Conservation (phyloP, 2,329 filamentous ascomycete genomes). For the Calonectria pseudoturangicola region DNA sequence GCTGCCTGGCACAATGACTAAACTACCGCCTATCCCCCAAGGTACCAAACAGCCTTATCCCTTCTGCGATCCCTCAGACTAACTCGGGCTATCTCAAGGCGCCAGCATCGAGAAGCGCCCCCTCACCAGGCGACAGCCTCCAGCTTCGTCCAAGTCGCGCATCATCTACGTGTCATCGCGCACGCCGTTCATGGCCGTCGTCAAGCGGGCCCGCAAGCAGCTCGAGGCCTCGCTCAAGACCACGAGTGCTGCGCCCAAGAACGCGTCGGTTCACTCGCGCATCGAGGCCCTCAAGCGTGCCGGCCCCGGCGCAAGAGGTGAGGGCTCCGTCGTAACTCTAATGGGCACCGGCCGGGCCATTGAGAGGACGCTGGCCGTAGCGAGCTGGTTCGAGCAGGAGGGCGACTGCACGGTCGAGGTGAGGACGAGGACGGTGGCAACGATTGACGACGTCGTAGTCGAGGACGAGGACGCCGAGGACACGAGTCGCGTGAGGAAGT, state of each 20-base stretch:
- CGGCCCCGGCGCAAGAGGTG: slow-evolving; percentile 51
- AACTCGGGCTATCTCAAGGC: slow-evolving; percentile 59
- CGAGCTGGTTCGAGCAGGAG: slow-evolving; percentile 78
- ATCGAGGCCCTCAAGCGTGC: slow-evolving; percentile 64
- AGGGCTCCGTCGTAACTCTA: slow-evolving; percentile 69
- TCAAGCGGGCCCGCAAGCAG: slow-evolving; percentile 79
- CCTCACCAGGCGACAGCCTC: slow-evolving; percentile 62
- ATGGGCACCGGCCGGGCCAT: slow-evolving; percentile 82
- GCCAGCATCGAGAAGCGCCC: slow-evolving; percentile 70
- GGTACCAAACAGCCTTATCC: slow-evolving; percentile 46
- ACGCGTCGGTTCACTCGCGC: slow-evolving; percentile 67
- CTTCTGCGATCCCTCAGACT: slow-evolving; percentile 17
- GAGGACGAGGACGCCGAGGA: slow-evolving; percentile 62
- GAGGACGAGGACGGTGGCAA: slow-evolving; percentile 77
- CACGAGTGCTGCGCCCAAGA: slow-evolving; percentile 67
- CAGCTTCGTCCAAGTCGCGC: slow-evolving; percentile 65
- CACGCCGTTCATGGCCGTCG: slow-evolving; percentile 80
- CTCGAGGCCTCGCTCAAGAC: slow-evolving; percentile 71
- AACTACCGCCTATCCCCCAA: slow-evolving; percentile 61
- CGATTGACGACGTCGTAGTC: slow-evolving; percentile 79
- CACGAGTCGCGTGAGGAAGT: slow-evolving; percentile 66
- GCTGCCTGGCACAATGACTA: slow-evolving; percentile 53
- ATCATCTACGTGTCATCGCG: slow-evolving; percentile 79
- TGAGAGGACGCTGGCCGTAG: slow-evolving; percentile 76
- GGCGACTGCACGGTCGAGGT: slow-evolving; percentile 75